phyloP scores from a whole-genome alignment of 306 rosid genomes.

The Trichosanthes cucumerina region DNA sequence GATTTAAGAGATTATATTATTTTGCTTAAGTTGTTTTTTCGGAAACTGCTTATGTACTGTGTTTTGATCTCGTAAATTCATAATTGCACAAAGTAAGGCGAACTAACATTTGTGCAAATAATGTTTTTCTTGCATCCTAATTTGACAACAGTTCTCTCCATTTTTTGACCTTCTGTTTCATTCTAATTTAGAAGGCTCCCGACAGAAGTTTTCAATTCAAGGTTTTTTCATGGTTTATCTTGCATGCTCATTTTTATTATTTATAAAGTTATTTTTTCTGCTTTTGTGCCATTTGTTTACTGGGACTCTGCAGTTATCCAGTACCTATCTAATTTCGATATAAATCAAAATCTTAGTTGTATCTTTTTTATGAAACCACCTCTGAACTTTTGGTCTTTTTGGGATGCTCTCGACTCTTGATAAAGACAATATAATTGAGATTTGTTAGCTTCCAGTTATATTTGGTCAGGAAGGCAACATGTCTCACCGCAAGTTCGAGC shows the following conservation, averaged over 20 bases:
- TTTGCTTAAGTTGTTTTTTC: background rate
- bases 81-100: background rate
- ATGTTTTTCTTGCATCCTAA: background rate
- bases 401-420: background rate
- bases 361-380: background rate
- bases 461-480: constrained; percentile 9
- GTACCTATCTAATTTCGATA: background rate
- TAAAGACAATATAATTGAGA: background rate
- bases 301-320: background rate
- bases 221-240: too few species aligned
- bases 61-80: background rate
- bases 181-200: background rate
- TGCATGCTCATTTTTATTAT: background rate
- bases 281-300: background rate
- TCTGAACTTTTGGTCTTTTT: background rate
- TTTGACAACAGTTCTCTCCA: background rate
- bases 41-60: background rate
- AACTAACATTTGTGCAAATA: background rate
- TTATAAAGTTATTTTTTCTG: background rate
- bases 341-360: background rate
- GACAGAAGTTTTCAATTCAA: too few species aligned
- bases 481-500: constrained; percentile 52
- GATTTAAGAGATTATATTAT: background rate
- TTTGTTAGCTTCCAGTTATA: constrained; percentile 9
- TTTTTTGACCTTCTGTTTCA: background rate